Evolutionary conservation across 805 yeast species (phyloP).

Genomic region (Yarrowia sp.): DNA sequence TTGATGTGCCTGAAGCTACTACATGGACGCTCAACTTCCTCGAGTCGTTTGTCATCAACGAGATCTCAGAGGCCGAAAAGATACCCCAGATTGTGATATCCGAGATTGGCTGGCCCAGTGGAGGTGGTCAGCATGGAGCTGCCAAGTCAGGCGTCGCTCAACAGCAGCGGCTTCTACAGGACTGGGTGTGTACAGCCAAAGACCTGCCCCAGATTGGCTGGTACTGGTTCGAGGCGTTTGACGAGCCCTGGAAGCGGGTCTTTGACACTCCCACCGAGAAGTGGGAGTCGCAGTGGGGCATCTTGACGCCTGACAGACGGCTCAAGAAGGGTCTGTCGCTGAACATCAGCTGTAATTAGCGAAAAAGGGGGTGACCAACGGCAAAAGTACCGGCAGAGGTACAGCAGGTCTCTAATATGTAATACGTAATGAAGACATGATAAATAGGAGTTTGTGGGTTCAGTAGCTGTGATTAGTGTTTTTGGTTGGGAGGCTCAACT

Average conservation of each 20-base stretch:
- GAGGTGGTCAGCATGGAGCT: conserved; percentile 59
- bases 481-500: background rate
- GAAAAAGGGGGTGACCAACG: too few relatives aligned
- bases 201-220: conserved; percentile 53
- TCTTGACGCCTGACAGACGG: conserved; percentile 59
- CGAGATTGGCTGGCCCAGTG: conserved; percentile 77
- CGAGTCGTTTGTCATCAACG: conserved; percentile 52
- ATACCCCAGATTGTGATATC: conserved; percentile 55
- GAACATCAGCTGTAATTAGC: conserved; percentile 17
- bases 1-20: conserved; percentile 55
- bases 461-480: too few relatives aligned
- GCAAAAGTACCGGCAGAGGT: too few relatives aligned
- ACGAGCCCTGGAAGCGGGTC: conserved; percentile 71
- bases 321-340: conserved; percentile 50
- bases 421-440: background rate
- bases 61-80: conserved; percentile 19
- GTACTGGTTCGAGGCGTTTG: conserved; percentile 74
- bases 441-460: too few relatives aligned
- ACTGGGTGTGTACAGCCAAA: conserved; percentile 60
- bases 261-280: conserved; percentile 57
- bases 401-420: background rate
- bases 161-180: conserved; percentile 57
- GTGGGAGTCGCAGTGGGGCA: conserved; percentile 80
- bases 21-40: conserved; percentile 62
- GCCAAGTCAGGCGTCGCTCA: conserved; percentile 58